phyloP scores from a whole-genome alignment of 2,329 filamentous ascomycete species.

The Diplodia sapinea region DNA sequence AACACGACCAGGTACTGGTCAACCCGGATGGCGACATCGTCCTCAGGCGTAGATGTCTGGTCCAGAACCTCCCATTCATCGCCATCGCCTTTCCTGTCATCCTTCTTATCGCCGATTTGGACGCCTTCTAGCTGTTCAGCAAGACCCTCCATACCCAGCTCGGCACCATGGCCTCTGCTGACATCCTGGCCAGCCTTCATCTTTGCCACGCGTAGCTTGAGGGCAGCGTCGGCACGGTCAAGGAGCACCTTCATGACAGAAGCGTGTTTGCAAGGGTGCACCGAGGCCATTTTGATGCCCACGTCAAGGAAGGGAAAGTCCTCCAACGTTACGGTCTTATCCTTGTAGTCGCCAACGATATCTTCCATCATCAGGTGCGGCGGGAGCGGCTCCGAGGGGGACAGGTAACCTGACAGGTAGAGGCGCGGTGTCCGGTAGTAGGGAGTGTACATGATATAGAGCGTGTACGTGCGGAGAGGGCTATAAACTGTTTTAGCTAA shows the following conservation, averaged over 20 bases:
- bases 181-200: slow-evolving; percentile 66
- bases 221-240: slow-evolving; percentile 89
- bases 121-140: slow-evolving; percentile 76
- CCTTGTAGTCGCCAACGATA: slow-evolving; percentile 94
- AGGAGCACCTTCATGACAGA: slow-evolving; percentile 97
- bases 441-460: slow-evolving; percentile 97
- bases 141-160: slow-evolving; percentile 79
- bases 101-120: slow-evolving; percentile 58
- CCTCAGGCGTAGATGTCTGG: slow-evolving; percentile 64
- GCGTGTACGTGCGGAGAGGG: slow-evolving; percentile 88
- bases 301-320: slow-evolving; percentile 95
- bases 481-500: slow-evolving; percentile 53
- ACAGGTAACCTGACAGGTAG: slow-evolving; percentile 88
- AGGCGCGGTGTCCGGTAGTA: slow-evolving; percentile 96
- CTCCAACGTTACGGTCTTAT: slow-evolving; percentile 97
- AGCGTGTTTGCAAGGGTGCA: slow-evolving; percentile 97
- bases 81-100: slow-evolving; percentile 51
- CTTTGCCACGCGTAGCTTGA: slow-evolving; percentile 87
- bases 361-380: slow-evolving; percentile 94
- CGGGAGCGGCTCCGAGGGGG: slow-evolving; percentile 78
- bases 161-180: slow-evolving; percentile 47
- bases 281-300: slow-evolving; percentile 91
- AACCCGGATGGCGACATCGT: slow-evolving; percentile 82
- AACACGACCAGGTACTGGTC: slow-evolving; percentile 89
- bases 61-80: slow-evolving; percentile 69